Conservation (phyloP, 345 rosid species). For the Xanthoceras sorbifolium region DNA sequence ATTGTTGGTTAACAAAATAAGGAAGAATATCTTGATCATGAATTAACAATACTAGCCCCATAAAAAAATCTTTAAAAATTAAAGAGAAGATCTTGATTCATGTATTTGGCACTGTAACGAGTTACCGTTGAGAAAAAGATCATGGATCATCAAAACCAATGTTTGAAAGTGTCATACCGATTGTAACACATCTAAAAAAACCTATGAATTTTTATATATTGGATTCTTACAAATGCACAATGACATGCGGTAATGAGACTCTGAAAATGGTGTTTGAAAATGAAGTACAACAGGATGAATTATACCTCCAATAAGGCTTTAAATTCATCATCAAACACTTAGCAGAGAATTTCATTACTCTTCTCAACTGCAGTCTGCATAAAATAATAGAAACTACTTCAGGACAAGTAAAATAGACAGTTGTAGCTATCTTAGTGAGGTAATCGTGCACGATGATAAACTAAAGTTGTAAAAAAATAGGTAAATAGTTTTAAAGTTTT, state of each 20-base stretch:
- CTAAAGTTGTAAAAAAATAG: neutral
- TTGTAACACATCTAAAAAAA: neutral
- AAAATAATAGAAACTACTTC: slow-evolving; percentile 11
- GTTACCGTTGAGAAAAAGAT: neutral
- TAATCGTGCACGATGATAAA: neutral
- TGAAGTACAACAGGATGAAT: neutral
- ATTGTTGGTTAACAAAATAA: too few relatives aligned
- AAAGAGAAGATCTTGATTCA: neutral
- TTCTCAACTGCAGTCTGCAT: slow-evolving; percentile 48
- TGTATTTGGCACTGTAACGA: neutral
- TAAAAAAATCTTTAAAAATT: too few relatives aligned
- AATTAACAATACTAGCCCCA: too few relatives aligned
- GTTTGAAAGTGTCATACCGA: neutral
- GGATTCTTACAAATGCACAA: neutral
- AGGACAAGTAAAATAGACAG: neutral
- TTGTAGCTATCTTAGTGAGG: neutral
- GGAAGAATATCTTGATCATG: too few relatives aligned
- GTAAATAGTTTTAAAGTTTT: neutral
- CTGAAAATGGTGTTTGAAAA: neutral
- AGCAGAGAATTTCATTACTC: slow-evolving; percentile 91
- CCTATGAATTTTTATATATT: neutral
- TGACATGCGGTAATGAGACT: neutral
- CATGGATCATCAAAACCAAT: neutral
- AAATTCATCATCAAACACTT: slow-evolving; percentile 69
- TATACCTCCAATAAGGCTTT: slow-evolving; percentile 66